Evolutionary conservation across 148 eudicot genomes (phyloP), one percentile per base, ranked within the genome.

Genomic region (Rhododendron mucronatum): DNA sequence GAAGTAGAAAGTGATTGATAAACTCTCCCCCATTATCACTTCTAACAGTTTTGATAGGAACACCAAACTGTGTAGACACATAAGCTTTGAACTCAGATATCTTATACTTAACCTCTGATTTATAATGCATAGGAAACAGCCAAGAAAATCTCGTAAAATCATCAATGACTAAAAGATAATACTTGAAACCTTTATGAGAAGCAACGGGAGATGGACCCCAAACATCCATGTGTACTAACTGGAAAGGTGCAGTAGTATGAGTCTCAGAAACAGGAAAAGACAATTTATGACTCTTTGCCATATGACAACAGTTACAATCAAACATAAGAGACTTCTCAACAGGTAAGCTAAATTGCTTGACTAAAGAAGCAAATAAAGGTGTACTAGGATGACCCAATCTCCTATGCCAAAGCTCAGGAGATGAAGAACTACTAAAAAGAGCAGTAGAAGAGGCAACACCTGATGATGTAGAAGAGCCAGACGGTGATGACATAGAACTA

Each of bases 391-490:
- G 67, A 61, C 67, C 26, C 1, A 61, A 11, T 1, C 20, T 21
- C 1, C 21, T 61, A 0, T 61, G 67, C 67, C 67, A 61, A 0
- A 6, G 41, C 41, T 39, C 41, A 39, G 6, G 6, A 39, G 5
- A 39, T 39, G 41, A 39, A 39, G 41, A 3, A 4, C 2, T 39
- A 39, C 41, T 39, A 39, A 39, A 39, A 39, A 39, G 41, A 39
- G 6, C 0, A 5, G 2, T 39, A 39, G 41, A 6, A 1, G 9
- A 5, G 0, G 8, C 4, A 59, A 3, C 7, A 59, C 8, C 0
- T 1, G n/a, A 5, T 0, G n/a, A 6, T 0, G 5, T 3, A 59
- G 7, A 0, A 55, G 3, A 16, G 7, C n/a, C 5, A 7, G 0
- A 20, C 1, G n/a, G 21, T n/a, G 13, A 11, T 1, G 6, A n/a